phyloP scores from a whole-genome alignment of 371 early-diverging fungal species.

The Apophysomyces variabilis region DNA sequence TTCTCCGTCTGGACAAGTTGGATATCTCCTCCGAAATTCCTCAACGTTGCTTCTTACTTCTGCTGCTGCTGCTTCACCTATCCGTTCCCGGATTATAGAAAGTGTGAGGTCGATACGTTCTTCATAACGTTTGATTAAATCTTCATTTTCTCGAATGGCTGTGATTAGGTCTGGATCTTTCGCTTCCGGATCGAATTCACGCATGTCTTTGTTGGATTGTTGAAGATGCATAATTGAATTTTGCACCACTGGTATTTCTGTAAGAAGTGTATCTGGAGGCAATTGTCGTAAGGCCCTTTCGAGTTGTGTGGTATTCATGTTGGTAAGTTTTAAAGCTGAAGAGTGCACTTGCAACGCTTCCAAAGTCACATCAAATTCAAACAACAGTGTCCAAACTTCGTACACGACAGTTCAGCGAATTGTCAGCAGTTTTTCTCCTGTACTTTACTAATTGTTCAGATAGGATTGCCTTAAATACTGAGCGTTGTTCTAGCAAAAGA shows the following conservation, averaged over 20 bases:
- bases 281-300: conserved; percentile 40
- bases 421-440: too few species aligned
- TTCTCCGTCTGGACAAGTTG: background rate
- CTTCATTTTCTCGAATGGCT: conserved; percentile 45
- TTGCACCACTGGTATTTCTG: conserved; percentile 46
- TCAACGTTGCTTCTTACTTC: conserved; percentile 44
- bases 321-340: background rate
- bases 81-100: conserved; percentile 37
- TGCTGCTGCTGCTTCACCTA: conserved; percentile 47
- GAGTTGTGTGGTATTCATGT: conserved; percentile 31
- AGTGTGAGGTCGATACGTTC: conserved; percentile 40
- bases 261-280: conserved; percentile 38
- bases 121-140: conserved; percentile 41
- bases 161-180: conserved; percentile 31
- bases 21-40: conserved; percentile 33
- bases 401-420: too few species aligned
- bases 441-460: too few species aligned
- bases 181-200: conserved; percentile 41
- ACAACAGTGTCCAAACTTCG: too few species aligned
- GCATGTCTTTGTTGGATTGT: conserved; percentile 45
- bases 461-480: too few species aligned
- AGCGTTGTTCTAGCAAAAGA: too few species aligned
- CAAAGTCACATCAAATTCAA: too few species aligned
- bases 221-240: conserved; percentile 45
- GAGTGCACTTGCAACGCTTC: too few species aligned